These are phyloP conservation scores for Teratosphaeria viscida DNA, from an alignment of 2,329 filamentous ascomycete genomes.

Conservation along the genomic window DNA sequence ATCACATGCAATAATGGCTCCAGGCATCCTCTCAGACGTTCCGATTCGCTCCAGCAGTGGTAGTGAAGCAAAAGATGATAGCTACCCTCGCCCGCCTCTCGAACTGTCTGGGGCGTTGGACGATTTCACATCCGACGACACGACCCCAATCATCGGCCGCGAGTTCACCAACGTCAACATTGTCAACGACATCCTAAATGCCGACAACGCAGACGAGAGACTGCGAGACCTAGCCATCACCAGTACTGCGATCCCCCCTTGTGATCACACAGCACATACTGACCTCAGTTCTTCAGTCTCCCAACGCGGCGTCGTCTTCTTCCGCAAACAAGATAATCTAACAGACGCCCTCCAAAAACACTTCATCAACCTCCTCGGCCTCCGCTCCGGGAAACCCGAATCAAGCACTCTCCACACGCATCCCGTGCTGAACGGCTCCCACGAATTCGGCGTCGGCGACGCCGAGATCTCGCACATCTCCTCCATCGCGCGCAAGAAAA, in stretches of 20 bases:
- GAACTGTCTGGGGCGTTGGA: conserved; percentile 18
- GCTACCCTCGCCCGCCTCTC: conserved; percentile 1
- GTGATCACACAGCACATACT: neutral
- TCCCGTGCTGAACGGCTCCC: conserved; percentile 41
- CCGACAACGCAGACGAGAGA: conserved; percentile 27
- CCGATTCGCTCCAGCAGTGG: neutral
- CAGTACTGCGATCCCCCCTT: conserved; percentile 32
- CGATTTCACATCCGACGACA: conserved; percentile 35
- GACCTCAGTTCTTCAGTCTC: conserved; percentile 42
- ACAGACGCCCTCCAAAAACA: conserved; percentile 55
- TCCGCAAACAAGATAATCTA: conserved; percentile 52
- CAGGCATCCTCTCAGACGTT: neutral
- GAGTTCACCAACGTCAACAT: conserved; percentile 34
- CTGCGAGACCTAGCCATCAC: conserved; percentile 42
- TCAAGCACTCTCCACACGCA: conserved; percentile 52
- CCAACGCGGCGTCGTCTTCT: conserved; percentile 59
- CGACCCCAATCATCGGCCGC: conserved; percentile 42
- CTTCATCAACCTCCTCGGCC: conserved; percentile 49
- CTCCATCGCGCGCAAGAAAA: conserved; percentile 24
- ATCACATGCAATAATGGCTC: neutral
- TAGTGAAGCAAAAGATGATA: neutral
- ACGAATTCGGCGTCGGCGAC: conserved; percentile 29
- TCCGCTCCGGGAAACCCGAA: conserved; percentile 48
- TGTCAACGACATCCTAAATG: conserved; percentile 25
- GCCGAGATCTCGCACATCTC: conserved; percentile 31